phyloP scores from a whole-genome alignment of 2,329 filamentous ascomycete species.

The Trichocomaceae sp. region DNA sequence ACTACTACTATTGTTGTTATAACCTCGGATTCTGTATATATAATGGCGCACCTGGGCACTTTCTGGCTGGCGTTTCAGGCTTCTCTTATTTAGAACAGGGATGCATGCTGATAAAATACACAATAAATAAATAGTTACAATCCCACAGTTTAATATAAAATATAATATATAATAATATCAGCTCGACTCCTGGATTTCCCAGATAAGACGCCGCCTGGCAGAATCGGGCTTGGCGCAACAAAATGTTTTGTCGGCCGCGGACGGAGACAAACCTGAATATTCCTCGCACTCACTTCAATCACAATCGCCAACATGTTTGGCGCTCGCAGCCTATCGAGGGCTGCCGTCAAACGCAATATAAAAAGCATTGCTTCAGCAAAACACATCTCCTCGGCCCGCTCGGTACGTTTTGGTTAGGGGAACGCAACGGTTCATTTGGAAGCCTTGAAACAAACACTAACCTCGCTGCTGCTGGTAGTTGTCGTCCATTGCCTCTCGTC shows the following conservation, averaged over 20 bases:
- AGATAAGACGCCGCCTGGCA: slow-evolving; percentile 27
- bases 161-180: too few relatives aligned
- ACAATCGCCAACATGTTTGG: slow-evolving; percentile 44
- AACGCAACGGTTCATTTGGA: not conserved
- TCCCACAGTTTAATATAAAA: too few relatives aligned
- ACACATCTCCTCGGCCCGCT: slow-evolving; percentile 31
- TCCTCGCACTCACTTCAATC: slow-evolving; percentile 4
- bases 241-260: slow-evolving; percentile 12
- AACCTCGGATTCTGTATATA: slow-evolving; percentile 26
- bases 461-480: slow-evolving; percentile 24
- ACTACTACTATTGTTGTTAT: not conserved
- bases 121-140: not conserved
- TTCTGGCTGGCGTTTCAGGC: slow-evolving; percentile 26
- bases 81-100: slow-evolving; percentile 14
- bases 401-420: slow-evolving; percentile 2
- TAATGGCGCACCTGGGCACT: slow-evolving; percentile 21
- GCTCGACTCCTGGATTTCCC: too few relatives aligned
- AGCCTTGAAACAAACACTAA: slow-evolving; percentile 11
- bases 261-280: not conserved
- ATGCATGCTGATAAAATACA: not conserved
- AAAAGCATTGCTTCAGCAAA: slow-evolving; percentile 23
- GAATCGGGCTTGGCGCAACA: slow-evolving; percentile 24
- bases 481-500: slow-evolving; percentile 28
- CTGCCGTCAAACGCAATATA: slow-evolving; percentile 37
- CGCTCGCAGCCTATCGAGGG: slow-evolving; percentile 48